Evolutionary conservation across 305 asterid genomes (phyloP).

Genomic region (Fraxinus albicans): DNA sequence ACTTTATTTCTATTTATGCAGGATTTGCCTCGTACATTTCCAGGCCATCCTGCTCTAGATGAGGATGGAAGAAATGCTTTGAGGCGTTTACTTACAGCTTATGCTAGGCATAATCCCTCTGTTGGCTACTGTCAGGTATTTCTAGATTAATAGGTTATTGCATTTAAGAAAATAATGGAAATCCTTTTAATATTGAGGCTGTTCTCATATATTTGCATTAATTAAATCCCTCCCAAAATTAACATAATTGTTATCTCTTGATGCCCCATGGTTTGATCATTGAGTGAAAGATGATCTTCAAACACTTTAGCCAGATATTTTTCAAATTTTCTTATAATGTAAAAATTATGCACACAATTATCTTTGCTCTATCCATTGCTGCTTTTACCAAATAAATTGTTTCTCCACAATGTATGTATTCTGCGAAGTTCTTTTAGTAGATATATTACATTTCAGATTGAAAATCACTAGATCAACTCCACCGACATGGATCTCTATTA

Average conservation of each 20-base stretch:
- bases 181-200: neutral
- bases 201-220: neutral
- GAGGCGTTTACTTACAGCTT: constrained; percentile 89
- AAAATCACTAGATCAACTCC: neutral
- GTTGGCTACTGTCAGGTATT: constrained; percentile 98
- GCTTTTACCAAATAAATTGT: neutral
- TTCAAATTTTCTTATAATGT: neutral
- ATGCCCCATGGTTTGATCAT: neutral
- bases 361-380: neutral
- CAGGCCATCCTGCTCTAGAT: constrained; percentile 96
- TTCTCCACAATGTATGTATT: neutral
- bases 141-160: constrained; percentile 7
- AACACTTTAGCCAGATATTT: neutral
- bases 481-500: neutral
- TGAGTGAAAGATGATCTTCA: neutral
- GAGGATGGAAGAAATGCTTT: constrained; percentile 95
- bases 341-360: neutral
- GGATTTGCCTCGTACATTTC: constrained; percentile 98
- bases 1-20: constrained; percentile 36
- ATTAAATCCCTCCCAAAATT: neutral
- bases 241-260: neutral
- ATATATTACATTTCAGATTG: neutral
- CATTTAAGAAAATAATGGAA: neutral
- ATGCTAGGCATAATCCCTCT: constrained; percentile 89
- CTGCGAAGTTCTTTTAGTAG: neutral